A percentile compares a stretch with the other conserved stretches of the same genome.
phyloP scores from a whole-genome alignment of 2,329 filamentous ascomycete species.

The Cordyceps javanica region DNA sequence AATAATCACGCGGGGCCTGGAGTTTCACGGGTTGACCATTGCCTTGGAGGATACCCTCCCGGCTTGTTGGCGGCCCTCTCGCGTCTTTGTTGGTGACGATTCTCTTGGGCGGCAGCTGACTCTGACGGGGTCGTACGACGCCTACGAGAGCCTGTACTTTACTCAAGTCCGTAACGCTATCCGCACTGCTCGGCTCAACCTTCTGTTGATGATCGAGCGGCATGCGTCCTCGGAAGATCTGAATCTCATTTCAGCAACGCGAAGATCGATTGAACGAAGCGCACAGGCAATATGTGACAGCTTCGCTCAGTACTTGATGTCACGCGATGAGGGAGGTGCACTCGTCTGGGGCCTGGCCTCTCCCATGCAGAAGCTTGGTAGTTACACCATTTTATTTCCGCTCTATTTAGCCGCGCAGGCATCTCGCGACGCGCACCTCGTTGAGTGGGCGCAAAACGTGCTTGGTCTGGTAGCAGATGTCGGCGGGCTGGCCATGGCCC shows the following conservation, averaged over 20 bases:
- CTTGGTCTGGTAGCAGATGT: constrained; percentile 16
- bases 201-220: constrained; percentile 12
- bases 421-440: constrained; percentile 3
- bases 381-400: constrained; percentile 16
- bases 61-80: constrained; percentile 12
- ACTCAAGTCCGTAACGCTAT: constrained; percentile 20
- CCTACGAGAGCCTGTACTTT: constrained; percentile 17
- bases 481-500: constrained; percentile 15
- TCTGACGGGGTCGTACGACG: constrained; percentile 16
- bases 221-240: not conserved
- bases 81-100: not conserved
- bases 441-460: constrained; percentile 15
- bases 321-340: constrained; percentile 6
- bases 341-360: constrained; percentile 13
- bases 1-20: not conserved
- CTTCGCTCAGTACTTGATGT: constrained; percentile 17
- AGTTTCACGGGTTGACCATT: constrained; percentile 1
- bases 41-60: constrained; percentile 13
- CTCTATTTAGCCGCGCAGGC: constrained; percentile 17
- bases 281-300: constrained; percentile 16
- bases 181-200: constrained; percentile 17
- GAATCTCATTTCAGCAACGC: not conserved
- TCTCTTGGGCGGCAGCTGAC: constrained; percentile 7
- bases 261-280: constrained; percentile 2
- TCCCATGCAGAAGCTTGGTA: constrained; percentile 18